Evolutionary conservation across 208 protist species (phyloP), one percentile per base, ranked within the genome.

Genomic region (Chromosphaera perkinsii): DNA sequence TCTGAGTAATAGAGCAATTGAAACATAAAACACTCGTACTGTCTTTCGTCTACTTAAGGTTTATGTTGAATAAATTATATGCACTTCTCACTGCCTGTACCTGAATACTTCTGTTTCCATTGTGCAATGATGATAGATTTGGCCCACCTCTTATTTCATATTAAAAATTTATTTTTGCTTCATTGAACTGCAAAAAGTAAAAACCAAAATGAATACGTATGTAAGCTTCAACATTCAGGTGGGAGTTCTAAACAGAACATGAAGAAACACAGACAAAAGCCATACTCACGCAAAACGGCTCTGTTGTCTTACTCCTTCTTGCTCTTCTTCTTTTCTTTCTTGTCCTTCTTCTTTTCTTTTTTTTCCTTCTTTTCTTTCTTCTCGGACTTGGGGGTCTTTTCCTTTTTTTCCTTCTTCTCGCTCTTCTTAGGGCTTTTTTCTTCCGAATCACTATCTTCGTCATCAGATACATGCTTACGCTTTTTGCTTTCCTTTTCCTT

Each of bases 341-440:
- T 42, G 17, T 66, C 29, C 56, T 67, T 47, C 27, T 72, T 17
- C 36, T 33, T 60, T 3, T 48, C 40, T 20, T 31, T 45, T 2
- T 69, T 62, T 10, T 27, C 4, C 36, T 66, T 51, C 58, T 75
- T 75, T 32, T 22, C 22, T 36, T 68, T 68, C 61, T 66, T 75
- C 36, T 61, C 47, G 37, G 66, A 63, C 61, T 75, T 65, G 5
- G 61, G 51, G 26, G 67, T 63, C 39, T 69, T 75, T 31, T 75
- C 61, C 52, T 64, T 59, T 55, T 75, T 69, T 42, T 71, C 65
- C 36, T 80, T 85, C 48, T 85, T 86, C 10, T 60, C 24, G 54
- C 84, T 84, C 66, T 86, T 82, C 12, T 74, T 31, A 33, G 80
- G 65, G 32, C 76, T 80, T 43, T 82, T 66, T 65, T 72, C 42